Base-by-base conservation (phyloP, 371 early-diverging fungal species). In the Circinella minor region DNA sequence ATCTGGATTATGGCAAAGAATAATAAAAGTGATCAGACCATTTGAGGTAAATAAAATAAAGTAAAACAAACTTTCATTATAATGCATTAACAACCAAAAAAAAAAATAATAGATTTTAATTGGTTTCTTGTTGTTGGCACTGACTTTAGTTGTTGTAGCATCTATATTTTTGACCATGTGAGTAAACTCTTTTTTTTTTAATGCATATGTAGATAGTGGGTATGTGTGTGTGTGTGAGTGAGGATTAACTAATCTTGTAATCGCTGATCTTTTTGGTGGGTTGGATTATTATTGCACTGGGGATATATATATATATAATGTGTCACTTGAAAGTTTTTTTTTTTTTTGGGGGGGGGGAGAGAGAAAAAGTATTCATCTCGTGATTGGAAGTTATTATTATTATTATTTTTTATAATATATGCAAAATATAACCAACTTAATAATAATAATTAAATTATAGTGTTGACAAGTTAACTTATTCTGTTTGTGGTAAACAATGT, bases 401-500 rank as follows among this genome's bases (percentile, higher is more conserved):
- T n/a, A n/a, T 27, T 27, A 27, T 27, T 27, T 1, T 27, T 27
- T 27, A 27, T 2, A 27, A 27, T 27, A 27, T 27, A 27, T 27
- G 27, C 27, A 27, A 27, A 27, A 43, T 43, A 54, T n/a, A n/a
- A 6, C 11, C 9, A 43, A 43, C 43, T 43, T 9, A 43, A n/a
- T n/a, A 43, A 43, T 11, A 9, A 9, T 43, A 43, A 43, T 43
- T 43, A 1, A 9, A 43, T 11, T 2, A 9, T 14, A 77, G 81
- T 36, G 74, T 82, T 61, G 89, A 88, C 64, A 89, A 89, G 71
- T 73, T 90, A 46, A 77, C 78, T 8, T 81, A 78, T 65, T 84
- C 89, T 0, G 71, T 88, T 17, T 91, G 91, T 70, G 91, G 91
- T 17, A 84, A 83, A 39, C 76, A 83, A 70, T 91, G 91, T 73